phyloP scores from a whole-genome alignment of 352 stramenopile genomes.

The Saprolegnia diclina region DNA sequence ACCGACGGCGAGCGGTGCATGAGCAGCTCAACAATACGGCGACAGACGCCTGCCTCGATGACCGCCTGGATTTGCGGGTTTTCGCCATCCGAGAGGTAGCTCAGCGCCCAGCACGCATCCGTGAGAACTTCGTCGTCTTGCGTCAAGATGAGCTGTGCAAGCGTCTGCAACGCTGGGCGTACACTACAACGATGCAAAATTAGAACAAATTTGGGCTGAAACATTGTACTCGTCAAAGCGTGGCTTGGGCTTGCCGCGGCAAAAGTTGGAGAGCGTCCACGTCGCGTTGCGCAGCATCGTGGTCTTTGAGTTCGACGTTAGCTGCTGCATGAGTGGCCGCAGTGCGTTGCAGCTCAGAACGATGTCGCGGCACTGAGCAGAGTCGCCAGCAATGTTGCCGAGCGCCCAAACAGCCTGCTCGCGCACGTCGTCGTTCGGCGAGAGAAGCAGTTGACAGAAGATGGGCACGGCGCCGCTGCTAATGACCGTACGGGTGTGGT shows the following conservation, averaged over 20 bases:
- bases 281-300: slow-evolving; percentile 98
- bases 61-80: slow-evolving; percentile 99
- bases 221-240: slow-evolving; percentile 42
- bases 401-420: slow-evolving; percentile 97
- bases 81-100: slow-evolving; percentile 96
- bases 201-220: slow-evolving; percentile 22
- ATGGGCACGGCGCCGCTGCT: slow-evolving; percentile 95
- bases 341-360: slow-evolving; percentile 92
- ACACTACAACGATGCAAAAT: slow-evolving; percentile 78
- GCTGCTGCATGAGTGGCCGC: slow-evolving; percentile 91
- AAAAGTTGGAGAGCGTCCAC: slow-evolving; percentile 99
- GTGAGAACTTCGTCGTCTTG: slow-evolving; percentile 98
- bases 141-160: slow-evolving; percentile 96
- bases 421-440: slow-evolving; percentile 95
- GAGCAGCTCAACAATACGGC: slow-evolving; percentile 94
- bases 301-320: slow-evolving; percentile 94
- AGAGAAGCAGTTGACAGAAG: slow-evolving; percentile 94
- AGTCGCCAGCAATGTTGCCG: slow-evolving; percentile 99
- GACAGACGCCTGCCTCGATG: slow-evolving; percentile 95
- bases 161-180: slow-evolving; percentile 88
- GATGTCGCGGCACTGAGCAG: slow-evolving; percentile 93
- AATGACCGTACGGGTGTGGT: slow-evolving; percentile 98
- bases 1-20: slow-evolving; percentile 77
- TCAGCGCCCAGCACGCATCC: slow-evolving; percentile 98
- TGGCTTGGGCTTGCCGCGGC: slow-evolving; percentile 81